phyloP scores from a whole-genome alignment of 345 rosid genomes.

The Eucalyptus pauciflora region DNA sequence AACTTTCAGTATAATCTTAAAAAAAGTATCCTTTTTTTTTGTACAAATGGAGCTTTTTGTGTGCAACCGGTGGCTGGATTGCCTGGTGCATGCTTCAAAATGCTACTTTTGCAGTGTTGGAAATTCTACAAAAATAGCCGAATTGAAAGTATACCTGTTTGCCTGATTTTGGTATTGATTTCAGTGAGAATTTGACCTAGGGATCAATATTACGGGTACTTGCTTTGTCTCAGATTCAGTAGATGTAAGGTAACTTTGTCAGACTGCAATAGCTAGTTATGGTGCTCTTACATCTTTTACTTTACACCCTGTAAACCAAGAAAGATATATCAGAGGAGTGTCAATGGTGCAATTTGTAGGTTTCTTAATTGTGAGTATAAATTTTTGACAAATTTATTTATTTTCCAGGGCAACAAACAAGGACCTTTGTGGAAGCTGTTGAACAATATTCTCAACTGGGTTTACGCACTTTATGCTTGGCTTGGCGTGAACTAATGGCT shows the following conservation, averaged over 20 bases:
- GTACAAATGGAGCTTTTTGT: neutral
- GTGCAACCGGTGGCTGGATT: neutral
- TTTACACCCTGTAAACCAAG: neutral
- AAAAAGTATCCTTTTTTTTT: neutral
- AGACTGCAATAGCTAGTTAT: neutral
- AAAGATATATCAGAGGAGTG: neutral
- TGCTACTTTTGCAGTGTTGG: neutral
- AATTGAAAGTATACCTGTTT: neutral
- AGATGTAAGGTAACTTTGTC: neutral
- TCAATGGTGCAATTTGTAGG: neutral
- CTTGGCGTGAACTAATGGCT: constrained; percentile 83
- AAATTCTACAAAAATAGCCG: neutral
- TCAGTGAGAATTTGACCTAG: neutral
- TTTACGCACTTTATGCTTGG: constrained; percentile 89
- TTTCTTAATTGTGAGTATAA: neutral
- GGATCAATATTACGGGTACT: neutral
- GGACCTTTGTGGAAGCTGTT: constrained; percentile 72
- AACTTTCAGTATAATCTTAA: neutral
- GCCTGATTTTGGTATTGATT: neutral
- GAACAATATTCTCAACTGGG: constrained; percentile 93
- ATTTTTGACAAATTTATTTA: neutral
- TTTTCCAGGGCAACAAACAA: constrained; percentile 76
- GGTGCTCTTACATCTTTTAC: neutral
- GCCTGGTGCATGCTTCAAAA: neutral
- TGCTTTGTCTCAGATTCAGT: neutral